Percentiles rank a stretch among this genome's conserved stretches.
These are phyloP conservation scores for Orbilia blumenaviensis DNA, from an alignment of 2,329 filamentous ascomycete genomes.

Conservation along the genomic window DNA sequence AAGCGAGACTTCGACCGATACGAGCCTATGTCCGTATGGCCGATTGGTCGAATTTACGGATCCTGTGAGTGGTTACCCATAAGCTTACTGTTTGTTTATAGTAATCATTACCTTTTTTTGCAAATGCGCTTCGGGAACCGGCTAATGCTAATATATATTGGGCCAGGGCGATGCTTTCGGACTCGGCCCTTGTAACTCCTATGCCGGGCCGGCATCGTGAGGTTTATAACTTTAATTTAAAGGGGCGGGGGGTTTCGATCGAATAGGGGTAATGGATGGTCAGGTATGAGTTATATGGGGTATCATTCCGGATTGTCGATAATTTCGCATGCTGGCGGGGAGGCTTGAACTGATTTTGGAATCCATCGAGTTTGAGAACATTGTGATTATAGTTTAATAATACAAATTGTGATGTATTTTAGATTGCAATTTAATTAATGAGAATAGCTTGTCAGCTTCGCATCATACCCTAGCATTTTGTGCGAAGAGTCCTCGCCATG, in stretches of 20 bases:
- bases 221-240: background rate
- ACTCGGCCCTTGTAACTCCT: background rate
- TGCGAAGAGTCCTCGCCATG: no score
- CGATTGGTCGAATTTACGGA: background rate
- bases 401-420: no score
- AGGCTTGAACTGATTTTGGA: no score
- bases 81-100: background rate
- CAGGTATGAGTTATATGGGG: no score
- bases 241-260: background rate
- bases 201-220: background rate
- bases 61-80: background rate
- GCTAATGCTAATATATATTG: background rate
- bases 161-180: background rate
- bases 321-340: no score
- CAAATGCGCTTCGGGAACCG: background rate
- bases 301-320: no score
- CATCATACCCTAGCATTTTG: no score
- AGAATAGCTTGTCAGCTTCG: background rate
- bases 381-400: no score
- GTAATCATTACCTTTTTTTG: background rate
- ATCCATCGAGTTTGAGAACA: no score
- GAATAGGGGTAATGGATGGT: background rate
- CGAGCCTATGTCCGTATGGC: background rate
- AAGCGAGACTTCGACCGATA: constrained; percentile 3
- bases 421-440: background rate